Conservation (phyloP, 345 rosid genomes). For the Iberis pinnata region DNA sequence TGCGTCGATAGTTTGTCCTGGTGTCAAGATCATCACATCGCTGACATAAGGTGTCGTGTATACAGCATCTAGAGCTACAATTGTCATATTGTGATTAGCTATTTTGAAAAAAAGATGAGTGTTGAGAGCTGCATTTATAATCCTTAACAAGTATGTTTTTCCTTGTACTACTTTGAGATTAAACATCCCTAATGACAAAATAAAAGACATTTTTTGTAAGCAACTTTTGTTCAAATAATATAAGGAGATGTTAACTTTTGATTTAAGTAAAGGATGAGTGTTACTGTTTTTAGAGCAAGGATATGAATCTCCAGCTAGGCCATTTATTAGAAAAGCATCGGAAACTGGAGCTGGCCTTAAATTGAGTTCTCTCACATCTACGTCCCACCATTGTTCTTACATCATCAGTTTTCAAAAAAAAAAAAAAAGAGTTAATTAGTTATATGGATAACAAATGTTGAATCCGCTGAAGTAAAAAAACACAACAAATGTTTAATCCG, state of each 20-base stretch:
- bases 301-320: constrained; percentile 22
- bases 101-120: constrained; percentile 70
- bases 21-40: constrained; percentile 48
- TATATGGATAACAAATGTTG: no score
- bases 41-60: constrained; percentile 55
- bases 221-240: neutral
- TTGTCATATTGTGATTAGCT: constrained; percentile 60
- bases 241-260: neutral
- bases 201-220: neutral
- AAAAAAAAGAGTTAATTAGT: neutral
- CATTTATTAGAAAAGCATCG: constrained; percentile 23
- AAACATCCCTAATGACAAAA: constrained; percentile 36
- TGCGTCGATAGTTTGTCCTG: constrained; percentile 65
- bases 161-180: constrained; percentile 46
- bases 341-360: constrained; percentile 18
- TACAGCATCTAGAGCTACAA: constrained; percentile 59
- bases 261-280: neutral
- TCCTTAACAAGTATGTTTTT: constrained; percentile 64
- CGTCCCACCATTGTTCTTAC: constrained; percentile 30
- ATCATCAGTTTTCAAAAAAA: neutral
- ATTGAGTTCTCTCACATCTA: constrained; percentile 10
- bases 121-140: constrained; percentile 84
- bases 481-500: no score
- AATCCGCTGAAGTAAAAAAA: no score
- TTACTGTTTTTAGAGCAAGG: constrained; percentile 23